These are phyloP conservation scores for Hyaloperonospora brassicae DNA, from an alignment of 352 stramenopile species.

Conservation along the genomic window DNA sequence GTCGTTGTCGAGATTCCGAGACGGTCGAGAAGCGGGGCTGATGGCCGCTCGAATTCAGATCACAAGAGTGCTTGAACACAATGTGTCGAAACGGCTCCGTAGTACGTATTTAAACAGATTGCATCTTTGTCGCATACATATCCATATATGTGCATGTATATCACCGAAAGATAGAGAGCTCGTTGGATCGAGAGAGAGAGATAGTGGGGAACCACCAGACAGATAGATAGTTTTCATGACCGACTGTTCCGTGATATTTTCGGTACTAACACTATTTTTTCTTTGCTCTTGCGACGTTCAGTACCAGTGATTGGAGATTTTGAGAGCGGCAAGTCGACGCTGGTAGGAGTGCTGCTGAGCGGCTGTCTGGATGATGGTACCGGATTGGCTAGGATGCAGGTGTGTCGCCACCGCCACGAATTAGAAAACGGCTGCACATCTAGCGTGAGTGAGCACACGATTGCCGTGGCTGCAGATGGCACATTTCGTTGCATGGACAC, in stretches of 20 bases:
- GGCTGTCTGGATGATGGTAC: constrained; percentile 78
- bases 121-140: too few species aligned
- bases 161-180: too few species aligned
- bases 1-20: constrained; percentile 48
- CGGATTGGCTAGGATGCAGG: constrained; percentile 83
- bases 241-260: background rate
- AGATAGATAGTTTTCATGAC: too few species aligned
- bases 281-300: constrained; percentile 6
- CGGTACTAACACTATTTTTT: background rate
- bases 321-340: constrained; percentile 85
- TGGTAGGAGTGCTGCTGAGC: constrained; percentile 83
- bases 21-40: constrained; percentile 25
- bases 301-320: constrained; percentile 83
- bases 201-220: too few species aligned
- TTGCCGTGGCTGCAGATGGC: constrained; percentile 57
- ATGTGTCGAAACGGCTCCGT: constrained; percentile 51
- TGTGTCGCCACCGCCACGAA: constrained; percentile 86
- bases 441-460: constrained; percentile 84
- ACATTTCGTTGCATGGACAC: constrained; percentile 47
- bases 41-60: constrained; percentile 47
- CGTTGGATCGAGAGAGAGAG: too few species aligned
- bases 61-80: constrained; percentile 41
- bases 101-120: constrained; percentile 24
- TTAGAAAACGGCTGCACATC: constrained; percentile 85
- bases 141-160: too few species aligned